These are phyloP conservation scores for Gliomastix tumulicola DNA, from an alignment of 2,329 filamentous ascomycete genomes.

Conservation along the genomic window DNA sequence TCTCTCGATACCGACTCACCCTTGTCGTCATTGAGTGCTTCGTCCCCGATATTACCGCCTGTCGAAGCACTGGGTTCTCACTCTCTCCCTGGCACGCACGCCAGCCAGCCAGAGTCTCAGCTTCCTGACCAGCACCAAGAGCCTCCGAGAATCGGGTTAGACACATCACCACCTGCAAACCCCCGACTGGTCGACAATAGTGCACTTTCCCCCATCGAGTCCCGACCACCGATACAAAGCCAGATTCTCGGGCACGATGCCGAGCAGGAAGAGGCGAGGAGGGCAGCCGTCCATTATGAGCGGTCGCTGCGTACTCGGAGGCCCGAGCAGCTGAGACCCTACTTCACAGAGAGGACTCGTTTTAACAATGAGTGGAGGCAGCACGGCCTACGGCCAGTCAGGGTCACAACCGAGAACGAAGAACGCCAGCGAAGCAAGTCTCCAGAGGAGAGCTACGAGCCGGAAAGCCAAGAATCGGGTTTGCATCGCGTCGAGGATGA, in stretches of 20 bases:
- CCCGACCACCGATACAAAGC: slow-evolving; percentile 7
- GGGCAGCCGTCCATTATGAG: slow-evolving; percentile 23
- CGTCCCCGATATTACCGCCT: too few relatives aligned
- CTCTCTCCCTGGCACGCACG: too few relatives aligned
- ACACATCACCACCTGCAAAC: too few relatives aligned
- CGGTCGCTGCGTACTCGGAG: slow-evolving; percentile 52
- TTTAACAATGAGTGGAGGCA: slow-evolving; percentile 46
- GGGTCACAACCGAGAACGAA: slow-evolving; percentile 24
- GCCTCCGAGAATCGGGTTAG: too few relatives aligned
- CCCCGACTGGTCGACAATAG: too few relatives aligned
- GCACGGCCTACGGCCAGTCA: slow-evolving; percentile 47
- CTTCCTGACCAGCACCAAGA: too few relatives aligned
- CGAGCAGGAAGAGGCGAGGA: slow-evolving; percentile 12
- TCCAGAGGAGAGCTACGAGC: slow-evolving; percentile 42
- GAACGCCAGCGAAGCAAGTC: slow-evolving; percentile 20
- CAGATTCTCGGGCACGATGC: slow-evolving; percentile 8
- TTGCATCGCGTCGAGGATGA: slow-evolving; percentile 22
- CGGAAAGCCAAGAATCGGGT: slow-evolving; percentile 38
- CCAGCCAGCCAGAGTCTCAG: too few relatives aligned
- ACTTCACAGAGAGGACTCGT: slow-evolving; percentile 46
- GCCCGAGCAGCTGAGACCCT: slow-evolving; percentile 55
- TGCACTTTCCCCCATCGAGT: too few relatives aligned
- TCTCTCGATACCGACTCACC: too few relatives aligned
- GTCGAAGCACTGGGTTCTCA: too few relatives aligned
- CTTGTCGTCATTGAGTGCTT: too few relatives aligned